Evolutionary conservation across 2,329 filamentous ascomycete genomes (phyloP).

Genomic region (Diaporthe nobilis): DNA sequence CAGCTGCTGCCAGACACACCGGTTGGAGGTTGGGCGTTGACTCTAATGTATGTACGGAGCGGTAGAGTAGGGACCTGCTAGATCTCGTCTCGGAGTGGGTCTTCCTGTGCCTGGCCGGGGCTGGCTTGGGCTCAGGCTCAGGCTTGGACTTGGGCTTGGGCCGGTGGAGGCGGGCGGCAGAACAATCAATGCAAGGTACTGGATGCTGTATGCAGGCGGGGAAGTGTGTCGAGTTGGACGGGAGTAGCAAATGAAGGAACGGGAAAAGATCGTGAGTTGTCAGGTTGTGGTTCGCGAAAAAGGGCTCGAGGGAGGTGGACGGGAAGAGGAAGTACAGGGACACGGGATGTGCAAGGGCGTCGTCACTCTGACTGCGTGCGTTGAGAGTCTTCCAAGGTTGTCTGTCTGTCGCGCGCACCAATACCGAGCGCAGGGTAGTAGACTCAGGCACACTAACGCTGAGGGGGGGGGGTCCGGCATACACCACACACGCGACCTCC

Average conservation of each 20-base stretch:
- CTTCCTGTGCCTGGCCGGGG: slow-evolving; percentile 17
- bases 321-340: slow-evolving; percentile 1
- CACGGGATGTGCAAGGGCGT: background rate
- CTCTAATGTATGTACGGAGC: slow-evolving; percentile 9
- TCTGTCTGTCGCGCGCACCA: slow-evolving; percentile 2
- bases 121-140: background rate
- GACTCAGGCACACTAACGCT: slow-evolving; percentile 13
- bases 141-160: slow-evolving; percentile 4
- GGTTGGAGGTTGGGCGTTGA: slow-evolving; percentile 23
- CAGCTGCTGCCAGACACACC: slow-evolving; percentile 14
- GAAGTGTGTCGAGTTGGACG: background rate
- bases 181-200: slow-evolving; percentile 20
- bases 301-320: slow-evolving; percentile 18
- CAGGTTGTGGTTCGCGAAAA: slow-evolving; percentile 37
- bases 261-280: slow-evolving; percentile 41
- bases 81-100: slow-evolving; percentile 28
- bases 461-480: background rate
- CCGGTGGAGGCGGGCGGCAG: slow-evolving; percentile 10
- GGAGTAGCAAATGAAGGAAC: slow-evolving; percentile 14
- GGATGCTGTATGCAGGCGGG: slow-evolving; percentile 3
- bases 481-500: slow-evolving; percentile 10
- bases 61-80: slow-evolving; percentile 9
- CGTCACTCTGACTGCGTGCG: slow-evolving; percentile 18
- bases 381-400: background rate
- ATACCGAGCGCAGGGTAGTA: slow-evolving; percentile 17